Conservation (phyloP, 495 filamentous ascomycete species). For the Penicillium verhagenii region DNA sequence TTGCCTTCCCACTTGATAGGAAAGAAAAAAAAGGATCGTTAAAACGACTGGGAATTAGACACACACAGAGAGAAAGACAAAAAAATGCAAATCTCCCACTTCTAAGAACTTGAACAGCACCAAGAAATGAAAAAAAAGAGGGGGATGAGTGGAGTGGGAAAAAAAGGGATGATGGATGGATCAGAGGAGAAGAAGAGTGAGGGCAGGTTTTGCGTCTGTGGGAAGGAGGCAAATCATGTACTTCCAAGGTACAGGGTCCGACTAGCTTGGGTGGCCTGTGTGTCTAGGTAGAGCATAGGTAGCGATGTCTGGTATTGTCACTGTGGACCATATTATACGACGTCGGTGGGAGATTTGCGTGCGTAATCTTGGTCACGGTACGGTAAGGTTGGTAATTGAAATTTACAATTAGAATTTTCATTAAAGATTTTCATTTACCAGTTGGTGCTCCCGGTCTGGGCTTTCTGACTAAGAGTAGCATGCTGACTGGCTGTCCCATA, state of each 20-base stretch:
- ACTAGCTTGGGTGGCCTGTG: conserved; percentile 1
- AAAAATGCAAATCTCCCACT: conserved; percentile 38
- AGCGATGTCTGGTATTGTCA: conserved; percentile 1
- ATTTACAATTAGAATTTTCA: background rate
- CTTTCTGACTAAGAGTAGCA: conserved; percentile 9
- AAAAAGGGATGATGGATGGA: conserved; percentile 40
- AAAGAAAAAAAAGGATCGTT: conserved; percentile 19
- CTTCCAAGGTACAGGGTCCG: conserved; percentile 1
- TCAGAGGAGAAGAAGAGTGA: conserved; percentile 26
- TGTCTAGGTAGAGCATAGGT: background rate
- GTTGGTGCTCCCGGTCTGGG: conserved; percentile 7
- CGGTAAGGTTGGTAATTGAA: background rate
- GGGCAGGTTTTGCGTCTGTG: conserved; percentile 23
- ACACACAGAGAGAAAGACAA: conserved; percentile 29
- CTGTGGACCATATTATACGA: background rate
- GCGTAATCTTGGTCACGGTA: background rate
- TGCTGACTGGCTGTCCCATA: conserved; percentile 5
- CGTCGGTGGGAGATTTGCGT: background rate
- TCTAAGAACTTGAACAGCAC: conserved; percentile 45
- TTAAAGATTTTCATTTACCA: conserved; percentile 3
- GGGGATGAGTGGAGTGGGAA: conserved; percentile 21
- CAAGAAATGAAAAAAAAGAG: conserved; percentile 31
- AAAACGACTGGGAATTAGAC: conserved; percentile 17
- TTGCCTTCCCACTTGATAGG: conserved; percentile 17
- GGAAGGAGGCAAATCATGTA: conserved; percentile 32